phyloP scores from a whole-genome alignment of 1,284 basidiomycete species.

The Moesziomyces sp. region DNA sequence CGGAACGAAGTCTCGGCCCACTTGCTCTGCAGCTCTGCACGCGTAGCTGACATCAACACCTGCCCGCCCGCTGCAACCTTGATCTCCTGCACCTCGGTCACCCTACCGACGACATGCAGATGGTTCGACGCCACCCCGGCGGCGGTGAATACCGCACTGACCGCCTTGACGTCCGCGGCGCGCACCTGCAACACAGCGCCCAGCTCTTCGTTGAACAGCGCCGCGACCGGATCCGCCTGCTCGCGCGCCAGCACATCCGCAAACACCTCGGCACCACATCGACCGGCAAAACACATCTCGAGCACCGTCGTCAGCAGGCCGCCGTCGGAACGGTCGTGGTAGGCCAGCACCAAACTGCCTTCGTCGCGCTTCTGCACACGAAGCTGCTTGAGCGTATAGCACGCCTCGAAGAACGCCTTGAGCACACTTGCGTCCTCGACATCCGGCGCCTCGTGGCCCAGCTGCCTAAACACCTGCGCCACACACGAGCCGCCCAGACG shows the following conservation, averaged over 20 bases:
- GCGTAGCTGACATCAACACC: slow-evolving; percentile 64
- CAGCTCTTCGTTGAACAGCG: slow-evolving; percentile 95
- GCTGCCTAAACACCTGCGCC: slow-evolving; percentile 92
- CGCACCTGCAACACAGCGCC: slow-evolving; percentile 91
- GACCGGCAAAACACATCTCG: slow-evolving; percentile 97
- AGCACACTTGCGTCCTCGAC: slow-evolving; percentile 82
- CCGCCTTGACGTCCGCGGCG: slow-evolving; percentile 73
- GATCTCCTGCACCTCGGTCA: slow-evolving; percentile 73
- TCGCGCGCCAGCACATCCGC: slow-evolving; percentile 72
- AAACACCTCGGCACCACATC: slow-evolving; percentile 79
- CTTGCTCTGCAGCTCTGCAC: slow-evolving; percentile 79
- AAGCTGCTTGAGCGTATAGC: slow-evolving; percentile 75
- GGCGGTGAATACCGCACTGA: slow-evolving; percentile 76
- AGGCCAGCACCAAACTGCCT: slow-evolving; percentile 82
- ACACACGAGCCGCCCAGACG: slow-evolving; percentile 93
- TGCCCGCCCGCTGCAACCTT: slow-evolving; percentile 67
- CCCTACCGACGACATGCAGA: slow-evolving; percentile 80
- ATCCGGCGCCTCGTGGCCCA: slow-evolving; percentile 88
- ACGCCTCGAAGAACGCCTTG: slow-evolving; percentile 83
- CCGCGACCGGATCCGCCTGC: slow-evolving; percentile 71
- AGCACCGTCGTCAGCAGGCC: slow-evolving; percentile 88
- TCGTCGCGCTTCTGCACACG: slow-evolving; percentile 68
- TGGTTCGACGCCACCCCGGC: slow-evolving; percentile 79
- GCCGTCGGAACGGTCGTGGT: slow-evolving; percentile 98
- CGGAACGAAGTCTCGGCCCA: slow-evolving; percentile 95